Percentiles rank a stretch among this genome's conserved stretches.
phyloP scores from a whole-genome alignment of 1,139 yeast genomes.

The Wickerhamiella infanticola region DNA sequence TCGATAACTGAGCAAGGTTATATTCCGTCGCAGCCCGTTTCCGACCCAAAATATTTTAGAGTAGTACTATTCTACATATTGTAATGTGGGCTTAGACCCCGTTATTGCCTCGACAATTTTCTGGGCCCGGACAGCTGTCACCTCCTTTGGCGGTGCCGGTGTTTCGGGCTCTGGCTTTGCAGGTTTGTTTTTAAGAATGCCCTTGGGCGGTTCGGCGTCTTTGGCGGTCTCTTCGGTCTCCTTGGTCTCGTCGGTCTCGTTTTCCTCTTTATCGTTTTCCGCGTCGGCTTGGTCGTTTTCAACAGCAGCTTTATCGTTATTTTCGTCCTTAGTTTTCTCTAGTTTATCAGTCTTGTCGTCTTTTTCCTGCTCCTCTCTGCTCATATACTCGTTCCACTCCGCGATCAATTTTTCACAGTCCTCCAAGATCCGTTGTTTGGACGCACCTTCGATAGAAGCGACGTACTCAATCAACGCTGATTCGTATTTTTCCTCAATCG shows the following conservation, averaged over 20 bases:
- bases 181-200: neutral
- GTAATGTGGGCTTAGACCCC: conserved; percentile 18
- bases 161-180: conserved; percentile 1
- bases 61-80: conserved; percentile 14
- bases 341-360: conserved; percentile 11
- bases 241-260: conserved; percentile 8
- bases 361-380: conserved; percentile 14
- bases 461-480: conserved; percentile 42
- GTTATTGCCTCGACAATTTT: conserved; percentile 16
- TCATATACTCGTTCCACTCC: conserved; percentile 43
- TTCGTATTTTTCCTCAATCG: conserved; percentile 40
- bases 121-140: conserved; percentile 21
- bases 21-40: no score
- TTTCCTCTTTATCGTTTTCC: conserved; percentile 11
- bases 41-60: neutral
- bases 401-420: conserved; percentile 35
- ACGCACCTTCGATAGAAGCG: conserved; percentile 60
- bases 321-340: conserved; percentile 16
- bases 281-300: conserved; percentile 21
- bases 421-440: conserved; percentile 40
- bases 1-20: no score
- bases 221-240: conserved; percentile 8
- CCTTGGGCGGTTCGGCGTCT: conserved; percentile 6
- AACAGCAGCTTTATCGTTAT: neutral
- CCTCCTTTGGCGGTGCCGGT: conserved; percentile 18